Evolutionary conservation across 768 basidiomycete species (phyloP), one percentile per base, ranked within the genome.

Genomic region (Boletus tomentosulus): DNA sequence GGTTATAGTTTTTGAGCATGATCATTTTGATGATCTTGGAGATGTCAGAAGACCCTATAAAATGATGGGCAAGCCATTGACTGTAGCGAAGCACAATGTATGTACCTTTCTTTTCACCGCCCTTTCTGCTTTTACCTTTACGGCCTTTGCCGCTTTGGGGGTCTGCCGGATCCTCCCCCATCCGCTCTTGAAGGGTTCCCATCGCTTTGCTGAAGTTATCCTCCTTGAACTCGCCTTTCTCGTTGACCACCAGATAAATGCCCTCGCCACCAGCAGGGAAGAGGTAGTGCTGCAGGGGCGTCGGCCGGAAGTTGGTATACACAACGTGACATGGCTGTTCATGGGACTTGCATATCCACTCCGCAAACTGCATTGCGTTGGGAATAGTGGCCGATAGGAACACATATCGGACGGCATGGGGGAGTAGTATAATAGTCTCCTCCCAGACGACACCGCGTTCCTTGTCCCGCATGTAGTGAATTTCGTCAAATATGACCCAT

Each of bases 361-460:
- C 92, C 27, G 96, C 93, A 62, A 99, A 99, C 67, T 99, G 92
- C 92, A 97, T 96, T 10, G 96, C 94, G 72, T 99, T 98, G 42
- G 97, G 97, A 50, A 99, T 98, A 15, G 97, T 99, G 57, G 97
- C 96, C 22, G 97, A 99, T 34, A 99, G 85, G 74, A 99, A 99
- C 55, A 99, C 96, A 68, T 97, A 96, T 73, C 89, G 93, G 57
- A 98, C 96, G 13, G 85, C 87, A 70, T 97, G 92, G 9, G 97
- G 97, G 11, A 99, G 84, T 2, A 99, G 83, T 62, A 98, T 98
- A 66, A 98, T 97, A 1, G 94, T 95, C 70, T 97, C 95, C 73
- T 99, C 96, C 97, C 97, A 98, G 27, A 99, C 97, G 19, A 99
- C 97, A 60, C 97, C 97, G 61, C 97, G 90, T 68, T 99, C 97